Conservation (phyloP, 306 rosid genomes). For the Acmispon strigosus region DNA sequence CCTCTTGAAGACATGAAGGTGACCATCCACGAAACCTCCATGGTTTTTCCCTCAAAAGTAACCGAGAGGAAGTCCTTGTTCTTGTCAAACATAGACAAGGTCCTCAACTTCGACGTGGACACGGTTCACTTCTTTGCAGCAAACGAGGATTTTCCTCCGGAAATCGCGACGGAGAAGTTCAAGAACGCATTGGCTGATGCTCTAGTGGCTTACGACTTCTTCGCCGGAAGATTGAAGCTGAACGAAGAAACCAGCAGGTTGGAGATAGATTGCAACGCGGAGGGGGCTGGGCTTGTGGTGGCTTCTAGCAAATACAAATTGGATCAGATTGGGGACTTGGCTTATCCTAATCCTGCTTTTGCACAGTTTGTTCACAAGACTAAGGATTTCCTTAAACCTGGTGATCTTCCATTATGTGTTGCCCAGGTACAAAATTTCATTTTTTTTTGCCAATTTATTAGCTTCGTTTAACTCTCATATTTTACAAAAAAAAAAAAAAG, state of each 20-base stretch:
- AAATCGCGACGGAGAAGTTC: slow-evolving; percentile 28
- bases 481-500: too few relatives aligned
- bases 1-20: slow-evolving; percentile 44
- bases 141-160: slow-evolving; percentile 39
- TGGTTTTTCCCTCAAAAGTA: slow-evolving; percentile 47
- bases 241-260: slow-evolving; percentile 33
- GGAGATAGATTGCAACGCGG: slow-evolving; percentile 55
- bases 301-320: slow-evolving; percentile 49
- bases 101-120: slow-evolving; percentile 57
- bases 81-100: slow-evolving; percentile 76
- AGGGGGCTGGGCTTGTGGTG: slow-evolving; percentile 61
- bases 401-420: slow-evolving; percentile 44
- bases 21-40: slow-evolving; percentile 29
- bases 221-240: slow-evolving; percentile 54
- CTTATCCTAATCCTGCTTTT: slow-evolving; percentile 68
- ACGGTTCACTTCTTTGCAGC: slow-evolving; percentile 57
- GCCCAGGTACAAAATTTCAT: slow-evolving; percentile 44
- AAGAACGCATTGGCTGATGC: slow-evolving; percentile 34
- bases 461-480: neutral
- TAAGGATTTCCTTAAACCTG: slow-evolving; percentile 36
- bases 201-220: slow-evolving; percentile 52
- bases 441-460: neutral
- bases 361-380: slow-evolving; percentile 38
- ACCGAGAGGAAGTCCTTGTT: slow-evolving; percentile 40
- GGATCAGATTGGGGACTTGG: slow-evolving; percentile 60